Conservation (phyloP, 371 early-diverging fungal genomes). For the Mortierella sp. region DNA sequence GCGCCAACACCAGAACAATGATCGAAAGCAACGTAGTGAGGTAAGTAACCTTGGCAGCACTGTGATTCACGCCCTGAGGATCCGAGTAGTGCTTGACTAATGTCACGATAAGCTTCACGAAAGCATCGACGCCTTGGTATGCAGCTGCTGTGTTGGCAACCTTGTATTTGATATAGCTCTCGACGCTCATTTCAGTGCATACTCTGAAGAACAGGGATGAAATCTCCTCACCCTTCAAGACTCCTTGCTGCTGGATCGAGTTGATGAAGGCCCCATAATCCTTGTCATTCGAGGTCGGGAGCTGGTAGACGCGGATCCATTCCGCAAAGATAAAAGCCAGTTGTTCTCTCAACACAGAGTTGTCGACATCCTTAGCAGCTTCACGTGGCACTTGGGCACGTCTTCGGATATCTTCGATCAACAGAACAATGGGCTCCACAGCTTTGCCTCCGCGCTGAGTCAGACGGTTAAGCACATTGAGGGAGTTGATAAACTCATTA, state of each 20-base stretch:
- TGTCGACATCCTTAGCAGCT: slow-evolving; percentile 58
- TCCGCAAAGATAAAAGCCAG: slow-evolving; percentile 82
- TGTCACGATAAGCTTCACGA: slow-evolving; percentile 83
- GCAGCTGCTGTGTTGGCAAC: slow-evolving; percentile 63
- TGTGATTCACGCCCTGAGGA: slow-evolving; percentile 61
- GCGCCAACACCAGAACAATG: slow-evolving; percentile 84
- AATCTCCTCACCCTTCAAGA: slow-evolving; percentile 80
- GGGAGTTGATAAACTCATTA: slow-evolving; percentile 80
- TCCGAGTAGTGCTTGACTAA: slow-evolving; percentile 72
- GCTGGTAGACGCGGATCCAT: slow-evolving; percentile 91
- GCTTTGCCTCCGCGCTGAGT: slow-evolving; percentile 72
- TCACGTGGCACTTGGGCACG: slow-evolving; percentile 34
- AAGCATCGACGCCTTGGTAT: slow-evolving; percentile 88
- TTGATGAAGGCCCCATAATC: slow-evolving; percentile 72
- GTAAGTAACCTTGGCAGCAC: slow-evolving; percentile 66
- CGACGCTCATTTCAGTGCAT: slow-evolving; percentile 86
- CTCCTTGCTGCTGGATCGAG: slow-evolving; percentile 83
- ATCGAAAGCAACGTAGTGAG: slow-evolving; percentile 87
- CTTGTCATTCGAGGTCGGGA: slow-evolving; percentile 84
- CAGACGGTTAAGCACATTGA: slow-evolving; percentile 77
- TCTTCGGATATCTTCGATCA: slow-evolving; percentile 64
- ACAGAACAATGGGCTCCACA: slow-evolving; percentile 69
- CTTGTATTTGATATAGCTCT: slow-evolving; percentile 77
- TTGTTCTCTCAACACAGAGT: slow-evolving; percentile 73
- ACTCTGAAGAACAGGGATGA: slow-evolving; percentile 90